Base-by-base conservation (phyloP, 1,284 basidiomycete genomes). In the Naganishia sp. region DNA sequence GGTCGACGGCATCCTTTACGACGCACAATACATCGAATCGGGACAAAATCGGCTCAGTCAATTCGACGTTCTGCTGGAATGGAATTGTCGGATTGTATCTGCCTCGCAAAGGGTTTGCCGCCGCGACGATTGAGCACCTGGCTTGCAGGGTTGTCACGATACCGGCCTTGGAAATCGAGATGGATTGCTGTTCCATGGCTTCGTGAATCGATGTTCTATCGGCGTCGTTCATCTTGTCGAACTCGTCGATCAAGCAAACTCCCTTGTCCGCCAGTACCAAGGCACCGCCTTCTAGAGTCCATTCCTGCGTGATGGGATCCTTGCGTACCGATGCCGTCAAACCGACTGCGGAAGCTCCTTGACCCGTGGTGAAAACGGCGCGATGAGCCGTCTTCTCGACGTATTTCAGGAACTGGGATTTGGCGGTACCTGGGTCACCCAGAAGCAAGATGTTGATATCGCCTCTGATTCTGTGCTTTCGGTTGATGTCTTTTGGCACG, bases 141-240 rank as follows among this genome's bases (percentile, higher is more conserved):
- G 95, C 96, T 80, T 98, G 94, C 25, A 99, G 84, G 13, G 91
- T 91, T 11, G 96, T 98, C 61, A 99, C 90, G 73, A 99, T 99
- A 67, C 95, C 96, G 2, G 95, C 96, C 77, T 99, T 99, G 48
- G 94, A 94, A 72, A 99, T 98, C 1, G 95, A 98, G 73, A 99
- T 99, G n/a, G 90, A 90, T 77, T 99, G 95, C 80, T 99, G 95
- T 79, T 99, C 95, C 95, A 99, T 99, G 2, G 96, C 96, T 79
- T 99, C 95, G 83, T 99, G 96, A 74, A 99, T 99, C 7, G 94
- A 98, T 13, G 95, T 98, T 70, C 94, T 85, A 79, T 94, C 92
- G 39, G 92, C 87, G 74, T 99, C 95, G 81, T 99, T 99, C 95
- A 99, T 99, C 84, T 99, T 99, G 84, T 99, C 95, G 78, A 99